Evolutionary conservation across 2,329 filamentous ascomycete genomes (phyloP), one percentile per base, ranked within the genome.

Genomic region (Claviceps arundinis): DNA sequence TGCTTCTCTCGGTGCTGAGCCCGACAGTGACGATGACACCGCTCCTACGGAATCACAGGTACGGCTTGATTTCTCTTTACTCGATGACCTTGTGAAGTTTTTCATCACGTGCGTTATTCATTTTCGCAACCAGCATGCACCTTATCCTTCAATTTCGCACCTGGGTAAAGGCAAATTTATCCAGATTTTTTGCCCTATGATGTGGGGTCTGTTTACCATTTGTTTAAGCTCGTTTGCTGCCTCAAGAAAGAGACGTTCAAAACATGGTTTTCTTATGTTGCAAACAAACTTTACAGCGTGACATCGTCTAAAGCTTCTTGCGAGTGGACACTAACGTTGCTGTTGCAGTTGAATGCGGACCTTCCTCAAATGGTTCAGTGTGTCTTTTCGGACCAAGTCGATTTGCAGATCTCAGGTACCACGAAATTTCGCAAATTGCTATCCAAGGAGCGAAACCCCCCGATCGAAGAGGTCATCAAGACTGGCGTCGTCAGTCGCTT

Each of bases 391-490:
- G 91, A 98, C 59, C 89, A 97, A 73, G 96, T 98, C 71, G 93
- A 98, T 67, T 81, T 87, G 61, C 93, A 98, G 73, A 98, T 98
- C 62, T 84, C 91, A 72, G 89, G 91, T 54, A 98, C 93, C 30
- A 98, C 93, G 61, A 96, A 95, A 71, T 98, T 98, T 78, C 80
- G 93, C 68, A 98, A 98, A 78, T 81, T 98, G 43, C 77, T 98
- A 30, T 96, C 89, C 60, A 98, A 98, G 76, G 93, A 98, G 77
- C 88, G 93, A 66, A 98, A 98, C 75, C 93, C 93, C 47, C 93
- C 93, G 46, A 98, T 98, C 68, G 93, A 98, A 75, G 89, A 94
- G 68, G 93, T 98, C 61, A 98, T 98, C 72, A 95, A 97, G 80
- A 97, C 93, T 54, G 93, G 93, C 65, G 93, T 98, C 58, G 93